These are phyloP conservation scores for Paraurostyla sp. DNA, from an alignment of 73 alveolate genomes.

Conservation along the genomic window DNA sequence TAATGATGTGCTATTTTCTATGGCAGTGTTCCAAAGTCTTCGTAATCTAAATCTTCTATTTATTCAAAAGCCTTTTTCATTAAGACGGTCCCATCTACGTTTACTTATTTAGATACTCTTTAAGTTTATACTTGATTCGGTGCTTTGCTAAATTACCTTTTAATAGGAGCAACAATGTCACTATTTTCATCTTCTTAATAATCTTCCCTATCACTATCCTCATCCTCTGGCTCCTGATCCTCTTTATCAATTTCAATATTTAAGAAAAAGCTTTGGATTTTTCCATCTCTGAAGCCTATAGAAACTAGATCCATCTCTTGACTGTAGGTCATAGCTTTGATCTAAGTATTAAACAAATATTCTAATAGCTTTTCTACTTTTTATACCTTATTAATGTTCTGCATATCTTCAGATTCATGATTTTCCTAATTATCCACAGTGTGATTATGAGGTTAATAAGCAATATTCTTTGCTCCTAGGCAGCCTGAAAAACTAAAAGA, in stretches of 20 bases:
- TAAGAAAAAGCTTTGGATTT: slow-evolving; percentile 20
- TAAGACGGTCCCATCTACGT: slow-evolving; percentile 29
- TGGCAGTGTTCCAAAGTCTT: background rate
- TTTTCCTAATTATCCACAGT: background rate
- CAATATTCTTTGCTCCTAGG: background rate
- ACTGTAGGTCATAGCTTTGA: slow-evolving; percentile 32
- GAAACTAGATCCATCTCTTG: slow-evolving; percentile 27
- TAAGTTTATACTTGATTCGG: background rate
- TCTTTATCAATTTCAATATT: slow-evolving; percentile 43
- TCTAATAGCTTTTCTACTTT: slow-evolving; percentile 44
- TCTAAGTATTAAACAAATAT: slow-evolving; percentile 19
- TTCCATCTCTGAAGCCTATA: slow-evolving; percentile 51
- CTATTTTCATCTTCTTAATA: background rate
- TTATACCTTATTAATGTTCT: background rate
- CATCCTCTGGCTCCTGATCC: background rate
- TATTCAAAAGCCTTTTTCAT: slow-evolving; percentile 45
- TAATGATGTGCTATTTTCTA: too few species aligned
- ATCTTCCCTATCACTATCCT: slow-evolving; percentile 27
- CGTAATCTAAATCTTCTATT: slow-evolving; percentile 28
- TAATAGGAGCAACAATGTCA: background rate
- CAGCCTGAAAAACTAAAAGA: slow-evolving; percentile 55
- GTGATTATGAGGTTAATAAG: background rate
- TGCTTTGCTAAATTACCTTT: background rate
- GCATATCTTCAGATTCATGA: background rate
- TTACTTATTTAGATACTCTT: background rate